Evolutionary conservation across 2,329 filamentous ascomycete species (phyloP).

Genomic region (Cercospora citrullina): DNA sequence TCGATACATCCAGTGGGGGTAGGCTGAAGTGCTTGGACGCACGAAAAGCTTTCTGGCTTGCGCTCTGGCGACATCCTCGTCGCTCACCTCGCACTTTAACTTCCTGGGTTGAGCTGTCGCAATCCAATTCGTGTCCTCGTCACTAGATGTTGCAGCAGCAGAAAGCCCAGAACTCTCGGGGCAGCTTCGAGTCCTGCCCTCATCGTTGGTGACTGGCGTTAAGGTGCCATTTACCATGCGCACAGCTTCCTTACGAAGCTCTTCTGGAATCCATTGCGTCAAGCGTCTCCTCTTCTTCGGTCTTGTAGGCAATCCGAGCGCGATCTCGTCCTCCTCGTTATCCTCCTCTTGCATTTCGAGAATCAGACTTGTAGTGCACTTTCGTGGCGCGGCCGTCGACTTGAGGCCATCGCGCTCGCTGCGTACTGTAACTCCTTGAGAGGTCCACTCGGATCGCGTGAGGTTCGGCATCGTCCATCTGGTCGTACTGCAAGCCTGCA

Average conservation of each 20-base stretch:
- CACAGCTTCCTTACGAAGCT: background rate
- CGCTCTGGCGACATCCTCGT: background rate
- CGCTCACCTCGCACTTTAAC: background rate
- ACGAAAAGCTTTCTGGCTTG: background rate
- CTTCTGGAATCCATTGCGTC: background rate
- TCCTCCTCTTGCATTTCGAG: background rate
- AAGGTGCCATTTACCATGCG: background rate
- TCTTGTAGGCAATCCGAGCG: background rate
- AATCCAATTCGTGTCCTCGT: background rate
- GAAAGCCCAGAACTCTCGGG: background rate
- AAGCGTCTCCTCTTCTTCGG: background rate
- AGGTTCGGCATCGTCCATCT: background rate
- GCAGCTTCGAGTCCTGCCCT: background rate
- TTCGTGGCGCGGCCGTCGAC: background rate
- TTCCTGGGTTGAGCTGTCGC: background rate
- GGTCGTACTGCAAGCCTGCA: background rate
- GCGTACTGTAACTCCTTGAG: background rate
- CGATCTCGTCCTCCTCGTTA: background rate
- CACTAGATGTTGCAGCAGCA: background rate
- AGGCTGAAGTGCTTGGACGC: slow-evolving; percentile 6
- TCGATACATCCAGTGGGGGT: slow-evolving; percentile 17
- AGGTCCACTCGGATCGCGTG: background rate
- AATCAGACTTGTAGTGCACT: background rate
- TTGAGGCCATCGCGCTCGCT: background rate
- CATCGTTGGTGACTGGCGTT: background rate